phyloP scores from a whole-genome alignment of 2,329 filamentous ascomycete genomes.

The Fusarium brevicatenulatum region DNA sequence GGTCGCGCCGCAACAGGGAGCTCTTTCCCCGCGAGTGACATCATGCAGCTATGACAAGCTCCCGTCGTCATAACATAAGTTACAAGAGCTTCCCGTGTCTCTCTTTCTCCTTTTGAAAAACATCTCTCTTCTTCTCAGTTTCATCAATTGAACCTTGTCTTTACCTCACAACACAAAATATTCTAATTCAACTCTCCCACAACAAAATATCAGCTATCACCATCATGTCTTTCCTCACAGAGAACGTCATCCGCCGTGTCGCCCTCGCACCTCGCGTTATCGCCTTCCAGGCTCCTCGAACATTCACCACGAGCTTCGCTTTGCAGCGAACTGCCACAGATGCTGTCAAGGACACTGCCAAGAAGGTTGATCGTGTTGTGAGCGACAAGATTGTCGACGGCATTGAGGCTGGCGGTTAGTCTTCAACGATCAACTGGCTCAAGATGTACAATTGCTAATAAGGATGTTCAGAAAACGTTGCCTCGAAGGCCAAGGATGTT shows the following conservation, averaged over 20 bases:
- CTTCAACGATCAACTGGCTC: neutral
- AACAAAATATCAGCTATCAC: neutral
- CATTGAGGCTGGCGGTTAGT: constrained; percentile 67
- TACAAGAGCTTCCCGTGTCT: constrained; percentile 19
- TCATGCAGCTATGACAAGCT: constrained; percentile 36
- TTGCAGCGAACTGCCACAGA: constrained; percentile 63
- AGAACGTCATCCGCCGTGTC: constrained; percentile 57
- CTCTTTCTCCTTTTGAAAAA: constrained; percentile 1
- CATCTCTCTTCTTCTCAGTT: neutral
- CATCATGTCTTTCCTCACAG: constrained; percentile 65
- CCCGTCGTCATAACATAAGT: constrained; percentile 38
- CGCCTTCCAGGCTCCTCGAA: constrained; percentile 54
- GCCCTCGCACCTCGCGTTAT: constrained; percentile 53
- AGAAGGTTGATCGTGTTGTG: constrained; percentile 68
- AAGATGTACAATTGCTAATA: constrained; percentile 15
- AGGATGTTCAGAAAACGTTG: constrained; percentile 48
- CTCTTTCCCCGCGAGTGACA: constrained; percentile 42
- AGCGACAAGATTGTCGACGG: constrained; percentile 70
- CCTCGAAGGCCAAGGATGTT: constrained; percentile 61
- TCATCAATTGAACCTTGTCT: constrained; percentile 21
- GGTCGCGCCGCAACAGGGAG: constrained; percentile 34
- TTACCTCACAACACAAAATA: neutral
- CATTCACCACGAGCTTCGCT: constrained; percentile 61
- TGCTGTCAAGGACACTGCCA: constrained; percentile 67
- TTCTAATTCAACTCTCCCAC: neutral